Percentiles rank a stretch among this genome's conserved stretches.
Conservation (phyloP, 768 basidiomycete genomes). For the Termitomyces sp. region DNA sequence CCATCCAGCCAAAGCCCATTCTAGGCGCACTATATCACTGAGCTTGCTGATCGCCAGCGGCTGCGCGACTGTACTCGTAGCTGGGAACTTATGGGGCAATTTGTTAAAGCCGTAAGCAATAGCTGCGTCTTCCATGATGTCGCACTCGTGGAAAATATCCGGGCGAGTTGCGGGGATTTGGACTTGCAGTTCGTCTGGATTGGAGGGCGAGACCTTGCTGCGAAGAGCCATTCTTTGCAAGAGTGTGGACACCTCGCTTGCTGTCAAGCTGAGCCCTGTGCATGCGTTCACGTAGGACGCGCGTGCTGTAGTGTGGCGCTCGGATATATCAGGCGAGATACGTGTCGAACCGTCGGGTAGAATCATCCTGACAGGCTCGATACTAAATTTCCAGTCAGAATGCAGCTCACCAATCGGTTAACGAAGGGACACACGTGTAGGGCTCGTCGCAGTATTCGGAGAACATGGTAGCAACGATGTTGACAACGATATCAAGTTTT, state of each 20-base stretch:
- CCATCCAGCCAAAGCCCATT: constrained; percentile 97
- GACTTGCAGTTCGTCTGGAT: constrained; percentile 69
- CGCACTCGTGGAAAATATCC: constrained; percentile 97
- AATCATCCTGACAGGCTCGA: constrained; percentile 89
- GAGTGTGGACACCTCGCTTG: constrained; percentile 64
- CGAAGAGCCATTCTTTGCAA: constrained; percentile 82
- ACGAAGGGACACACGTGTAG: constrained; percentile 71
- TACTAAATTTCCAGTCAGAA: constrained; percentile 40
- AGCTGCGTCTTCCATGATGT: constrained; percentile 97
- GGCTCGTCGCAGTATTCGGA: constrained; percentile 92
- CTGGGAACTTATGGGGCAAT: constrained; percentile 86
- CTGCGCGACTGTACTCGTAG: constrained; percentile 92
- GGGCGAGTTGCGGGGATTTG: constrained; percentile 92
- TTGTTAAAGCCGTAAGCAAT: constrained; percentile 99
- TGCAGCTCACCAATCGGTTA: background rate
- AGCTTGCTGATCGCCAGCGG: constrained; percentile 87
- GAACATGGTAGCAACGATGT: constrained; percentile 97
- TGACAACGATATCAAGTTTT: constrained; percentile 93
- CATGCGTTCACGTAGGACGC: constrained; percentile 95
- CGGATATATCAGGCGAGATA: constrained; percentile 80
- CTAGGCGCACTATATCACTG: constrained; percentile 80
- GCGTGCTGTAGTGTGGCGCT: constrained; percentile 67
- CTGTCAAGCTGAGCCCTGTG: constrained; percentile 74
- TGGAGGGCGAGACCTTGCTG: constrained; percentile 46
- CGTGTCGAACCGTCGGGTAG: constrained; percentile 71